These are phyloP conservation scores for Cystofilobasidium macerans DNA, from an alignment of 768 basidiomycete genomes.

Conservation along the genomic window DNA sequence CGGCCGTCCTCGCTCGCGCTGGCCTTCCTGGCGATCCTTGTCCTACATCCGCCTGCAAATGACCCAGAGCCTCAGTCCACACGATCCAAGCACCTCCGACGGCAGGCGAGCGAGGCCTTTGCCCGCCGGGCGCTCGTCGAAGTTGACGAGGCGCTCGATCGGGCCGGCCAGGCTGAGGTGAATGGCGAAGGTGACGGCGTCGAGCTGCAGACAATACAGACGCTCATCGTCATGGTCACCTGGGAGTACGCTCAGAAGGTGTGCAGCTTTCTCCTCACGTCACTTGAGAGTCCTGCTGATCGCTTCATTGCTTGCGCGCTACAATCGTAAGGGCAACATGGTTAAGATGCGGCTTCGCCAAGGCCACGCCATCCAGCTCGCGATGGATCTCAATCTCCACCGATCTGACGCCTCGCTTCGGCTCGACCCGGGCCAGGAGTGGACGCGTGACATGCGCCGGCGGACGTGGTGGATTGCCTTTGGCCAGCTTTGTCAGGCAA, in stretches of 20 bases:
- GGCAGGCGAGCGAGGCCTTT: constrained; percentile 2
- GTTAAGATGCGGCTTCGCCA: constrained; percentile 4
- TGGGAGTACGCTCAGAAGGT: constrained; percentile 19
- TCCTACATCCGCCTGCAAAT: constrained; percentile 3
- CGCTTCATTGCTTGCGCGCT: neutral
- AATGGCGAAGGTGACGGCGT: constrained; percentile 1
- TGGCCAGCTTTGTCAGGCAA: constrained; percentile 5
- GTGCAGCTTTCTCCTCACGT: neutral
- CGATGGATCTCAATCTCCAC: constrained; percentile 21
- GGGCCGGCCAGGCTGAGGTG: constrained; percentile 13
- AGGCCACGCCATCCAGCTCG: constrained; percentile 8
- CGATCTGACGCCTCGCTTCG: neutral
- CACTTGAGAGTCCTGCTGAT: neutral
- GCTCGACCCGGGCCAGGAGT: constrained; percentile 15
- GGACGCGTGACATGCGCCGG: constrained; percentile 19
- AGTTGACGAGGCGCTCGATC: constrained; percentile 9
- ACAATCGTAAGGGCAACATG: constrained; percentile 7
- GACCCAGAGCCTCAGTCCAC: constrained; percentile 12
- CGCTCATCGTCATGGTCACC: constrained; percentile 6
- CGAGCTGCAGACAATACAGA: constrained; percentile 9
- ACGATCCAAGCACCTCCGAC: neutral
- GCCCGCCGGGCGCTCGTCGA: neutral
- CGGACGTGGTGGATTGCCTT: constrained; percentile 24
- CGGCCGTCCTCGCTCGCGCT: constrained; percentile 9
- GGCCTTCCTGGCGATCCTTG: constrained; percentile 19